Evolutionary conservation across 202 grass and related monocot genomes (phyloP), one percentile per base, ranked within the genome.

Genomic region (Carex sylvatica): DNA sequence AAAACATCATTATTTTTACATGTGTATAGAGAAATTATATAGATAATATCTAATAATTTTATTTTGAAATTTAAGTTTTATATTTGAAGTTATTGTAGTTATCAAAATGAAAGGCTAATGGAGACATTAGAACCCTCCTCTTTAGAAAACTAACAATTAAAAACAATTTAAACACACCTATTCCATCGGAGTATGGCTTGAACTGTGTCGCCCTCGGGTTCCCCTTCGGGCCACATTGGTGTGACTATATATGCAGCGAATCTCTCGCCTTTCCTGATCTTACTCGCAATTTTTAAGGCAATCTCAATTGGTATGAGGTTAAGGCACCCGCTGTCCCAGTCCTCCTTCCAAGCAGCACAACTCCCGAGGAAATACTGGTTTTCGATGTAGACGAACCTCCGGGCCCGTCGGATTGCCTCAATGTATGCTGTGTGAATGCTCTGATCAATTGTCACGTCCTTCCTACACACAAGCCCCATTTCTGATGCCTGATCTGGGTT

Each of bases 351-450:
- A 23, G 88, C 88, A 23, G 82, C 83, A 78, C 92, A 94, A 33
- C 95, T 88, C n/a, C 95, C 95, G 26, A 94, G 88, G 84, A 97
- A 97, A 87, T 97, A 97, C 77, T 97, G 94, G 90, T 97, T 97
- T 86, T 94, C 90, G 13, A 97, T 72, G 91, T 97, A 94, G 30
- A 97, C 58, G 69, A 97, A 97, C 62, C 88, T 83, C 28, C 86
- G 84, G 26, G 95, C 92, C 26, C 95, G 87, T 9, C 95, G 86
- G 61, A 97, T 91, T 36, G 92, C 95, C 88, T 97, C 90, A 6
- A 97, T 46, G 81, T 94, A 97, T 40, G 67, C 88, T 24, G 11
- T 8, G 10, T 97, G 92, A n/a, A 97, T 88, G 88, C 95, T 97
- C 53, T 78, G 82, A 71, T 97, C 92, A 58, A 97, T 84, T 2